Evolutionary conservation across 805 yeast genomes (phyloP).

Genomic region (Wickerhamiella hasegawae): DNA sequence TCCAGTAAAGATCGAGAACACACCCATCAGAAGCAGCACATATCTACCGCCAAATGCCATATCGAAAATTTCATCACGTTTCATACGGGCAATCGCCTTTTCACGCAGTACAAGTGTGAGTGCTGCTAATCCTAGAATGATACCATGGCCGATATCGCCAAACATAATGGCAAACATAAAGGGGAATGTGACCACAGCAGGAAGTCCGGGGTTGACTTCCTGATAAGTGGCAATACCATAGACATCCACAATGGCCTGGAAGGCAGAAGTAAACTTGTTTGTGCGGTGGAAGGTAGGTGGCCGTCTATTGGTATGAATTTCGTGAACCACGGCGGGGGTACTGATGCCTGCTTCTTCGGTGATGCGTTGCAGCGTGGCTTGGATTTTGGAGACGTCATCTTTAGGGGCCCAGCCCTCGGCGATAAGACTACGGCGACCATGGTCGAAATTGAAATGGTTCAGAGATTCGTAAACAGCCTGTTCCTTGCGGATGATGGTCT

Average conservation of each 20-base stretch:
- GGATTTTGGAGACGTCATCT: conserved; percentile 45
- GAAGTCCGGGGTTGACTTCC: conserved; percentile 90
- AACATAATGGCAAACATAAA: conserved; percentile 98
- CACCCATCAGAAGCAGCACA: conserved; percentile 84
- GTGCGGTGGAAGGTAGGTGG: conserved; percentile 93
- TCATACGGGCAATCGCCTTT: conserved; percentile 42
- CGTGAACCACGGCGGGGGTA: conserved; percentile 32
- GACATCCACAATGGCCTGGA: conserved; percentile 87
- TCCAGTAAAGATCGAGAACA: conserved; percentile 90
- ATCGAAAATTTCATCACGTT: conserved; percentile 82
- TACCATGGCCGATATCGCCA: conserved; percentile 96
- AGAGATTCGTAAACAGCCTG: conserved; percentile 64
- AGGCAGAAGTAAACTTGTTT: conserved; percentile 82
- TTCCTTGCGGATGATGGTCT: conserved; percentile 53
- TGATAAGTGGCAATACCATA: conserved; percentile 88
- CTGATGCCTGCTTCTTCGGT: conserved; percentile 31
- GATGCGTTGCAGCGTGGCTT: conserved; percentile 44
- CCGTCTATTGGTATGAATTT: conserved; percentile 57
- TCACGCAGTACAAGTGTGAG: conserved; percentile 57
- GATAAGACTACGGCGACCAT: conserved; percentile 61
- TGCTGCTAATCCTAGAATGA: conserved; percentile 63
- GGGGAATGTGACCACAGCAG: conserved; percentile 90
- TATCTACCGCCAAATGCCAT: conserved; percentile 94
- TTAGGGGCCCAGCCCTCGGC: conserved; percentile 98
- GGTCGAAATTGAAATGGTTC: conserved; percentile 69